Evolutionary conservation across 805 yeast genomes (phyloP).

Genomic region (Ogataea pignaliae): DNA sequence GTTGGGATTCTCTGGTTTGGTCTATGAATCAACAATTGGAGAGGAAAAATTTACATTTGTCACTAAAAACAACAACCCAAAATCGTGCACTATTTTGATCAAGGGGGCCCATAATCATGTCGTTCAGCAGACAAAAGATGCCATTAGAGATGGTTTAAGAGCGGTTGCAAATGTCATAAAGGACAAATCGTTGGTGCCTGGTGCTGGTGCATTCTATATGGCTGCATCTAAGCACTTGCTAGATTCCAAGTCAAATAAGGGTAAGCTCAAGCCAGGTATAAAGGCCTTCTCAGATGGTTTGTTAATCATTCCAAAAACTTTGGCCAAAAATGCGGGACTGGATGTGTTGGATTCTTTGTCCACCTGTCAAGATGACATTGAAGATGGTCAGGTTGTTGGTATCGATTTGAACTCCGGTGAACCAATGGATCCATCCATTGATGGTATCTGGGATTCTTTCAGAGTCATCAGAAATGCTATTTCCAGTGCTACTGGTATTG

Average conservation of each 20-base stretch:
- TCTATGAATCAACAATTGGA: constrained; percentile 89
- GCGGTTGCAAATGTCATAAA: constrained; percentile 88
- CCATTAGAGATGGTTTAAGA: constrained; percentile 94
- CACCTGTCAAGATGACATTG: constrained; percentile 82
- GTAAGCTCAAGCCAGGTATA: constrained; percentile 85
- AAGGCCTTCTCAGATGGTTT: constrained; percentile 92
- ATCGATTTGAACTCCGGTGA: constrained; percentile 89
- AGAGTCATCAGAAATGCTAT: constrained; percentile 91
- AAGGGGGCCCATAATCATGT: constrained; percentile 91
- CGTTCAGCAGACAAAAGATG: constrained; percentile 90
- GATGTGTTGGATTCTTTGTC: constrained; percentile 89
- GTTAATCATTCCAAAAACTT: constrained; percentile 86
- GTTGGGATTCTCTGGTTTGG: constrained; percentile 85
- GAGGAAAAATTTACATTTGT: constrained; percentile 97
- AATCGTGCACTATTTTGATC: constrained; percentile 85
- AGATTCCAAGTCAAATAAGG: constrained; percentile 59
- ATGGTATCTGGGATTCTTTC: constrained; percentile 96
- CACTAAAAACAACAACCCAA: constrained; percentile 85
- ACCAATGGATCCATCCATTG: constrained; percentile 90
- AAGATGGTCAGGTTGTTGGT: constrained; percentile 81
- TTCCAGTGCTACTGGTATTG: constrained; percentile 89
- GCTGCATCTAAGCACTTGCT: constrained; percentile 70
- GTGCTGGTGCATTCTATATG: constrained; percentile 94
- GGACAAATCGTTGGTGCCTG: constrained; percentile 85
- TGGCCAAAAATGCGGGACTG: constrained; percentile 87